Evolutionary conservation across 2,329 filamentous ascomycete species (phyloP).

Genomic region (Colletotrichum gigasporum): DNA sequence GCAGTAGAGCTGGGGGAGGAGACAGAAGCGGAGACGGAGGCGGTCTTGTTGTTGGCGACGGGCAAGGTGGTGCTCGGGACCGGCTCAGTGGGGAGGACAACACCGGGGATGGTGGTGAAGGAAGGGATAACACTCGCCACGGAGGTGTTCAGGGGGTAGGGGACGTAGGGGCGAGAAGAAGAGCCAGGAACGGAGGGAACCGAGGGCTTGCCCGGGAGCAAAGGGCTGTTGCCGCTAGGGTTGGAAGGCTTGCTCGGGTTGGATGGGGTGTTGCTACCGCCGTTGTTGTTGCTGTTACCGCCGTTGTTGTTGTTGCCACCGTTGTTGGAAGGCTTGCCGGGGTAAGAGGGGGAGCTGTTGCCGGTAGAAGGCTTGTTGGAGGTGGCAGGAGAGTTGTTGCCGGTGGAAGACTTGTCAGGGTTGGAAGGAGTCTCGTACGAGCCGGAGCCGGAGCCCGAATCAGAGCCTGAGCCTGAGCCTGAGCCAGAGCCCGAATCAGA

Average conservation of each 20-base stretch:
- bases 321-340: not conserved
- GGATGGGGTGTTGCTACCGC: not conserved
- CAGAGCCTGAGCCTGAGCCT: not conserved
- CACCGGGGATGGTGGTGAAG: conserved; percentile 16
- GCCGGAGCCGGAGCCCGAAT: not conserved
- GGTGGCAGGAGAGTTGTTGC: not conserved
- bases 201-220: conserved; percentile 21
- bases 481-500: not conserved
- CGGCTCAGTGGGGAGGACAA: conserved; percentile 19
- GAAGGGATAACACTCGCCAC: conserved; percentile 7
- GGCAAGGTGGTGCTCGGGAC: conserved; percentile 23
- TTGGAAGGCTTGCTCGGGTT: conserved; percentile 10
- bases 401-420: not conserved
- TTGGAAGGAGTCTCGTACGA: not conserved
- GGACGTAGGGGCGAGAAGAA: conserved; percentile 2
- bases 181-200: not conserved
- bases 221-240: conserved; percentile 9
- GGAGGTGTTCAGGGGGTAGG: conserved; percentile 22
- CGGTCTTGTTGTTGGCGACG: conserved; percentile 23
- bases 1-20: conserved; percentile 38
- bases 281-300: not conserved
- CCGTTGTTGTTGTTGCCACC: too few relatives aligned
- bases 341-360: too few relatives aligned
- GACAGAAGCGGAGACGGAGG: not conserved
- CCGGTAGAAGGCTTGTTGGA: too few relatives aligned